Evolutionary conservation across 2,329 filamentous ascomycete genomes (phyloP), one percentile per base, ranked within the genome.

Genomic region (Colletotrichum higginsianum): DNA sequence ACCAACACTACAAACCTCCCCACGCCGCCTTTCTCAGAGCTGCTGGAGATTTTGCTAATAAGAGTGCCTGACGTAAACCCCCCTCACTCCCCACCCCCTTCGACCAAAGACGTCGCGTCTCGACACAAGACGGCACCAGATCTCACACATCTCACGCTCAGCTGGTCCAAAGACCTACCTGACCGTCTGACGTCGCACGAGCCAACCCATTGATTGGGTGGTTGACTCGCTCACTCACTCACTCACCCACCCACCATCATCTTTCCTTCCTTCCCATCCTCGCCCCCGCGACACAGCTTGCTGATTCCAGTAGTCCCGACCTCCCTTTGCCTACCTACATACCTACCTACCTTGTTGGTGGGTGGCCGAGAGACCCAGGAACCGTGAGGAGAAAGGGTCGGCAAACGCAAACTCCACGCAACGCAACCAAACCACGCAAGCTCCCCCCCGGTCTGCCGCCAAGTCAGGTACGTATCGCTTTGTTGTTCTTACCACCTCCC

Each of bases 391-490:
- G 58, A 64, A 66, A 38, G 35, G 35, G 35, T 15, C 30, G 65
- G 66, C 53, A 69, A 64, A 62, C 68, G 57, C 58, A 63, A 53
- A 49, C 47, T 35, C 65, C 15, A 71, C 21, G 44, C 63, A 50
- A 69, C 38, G 65, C 67, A 71, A 56, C 47, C 44, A 69, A 71
- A 55, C 47, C 44, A 69, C 65, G 52, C 65, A 72, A 68, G 68
- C 68, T 55, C 30, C 46, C 26, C 58, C 55, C 65, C 60, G 47
- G 63, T 67, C 56, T 67, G 42, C 12, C 38, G 65, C 69, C 58
- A 71, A 72, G 42, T 46, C 42, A 70, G 67, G 70, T 72, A 72
- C 67, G 70, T 72, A 72, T 56, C 44, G 11, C 50, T 21, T 71
- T 61, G 52, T 42, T 50, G 35, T 53, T 53, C 38, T 18, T 49